Evolutionary conservation across 2,329 filamentous ascomycete genomes (phyloP).

Genomic region (Pseudocercospora eumusae): DNA sequence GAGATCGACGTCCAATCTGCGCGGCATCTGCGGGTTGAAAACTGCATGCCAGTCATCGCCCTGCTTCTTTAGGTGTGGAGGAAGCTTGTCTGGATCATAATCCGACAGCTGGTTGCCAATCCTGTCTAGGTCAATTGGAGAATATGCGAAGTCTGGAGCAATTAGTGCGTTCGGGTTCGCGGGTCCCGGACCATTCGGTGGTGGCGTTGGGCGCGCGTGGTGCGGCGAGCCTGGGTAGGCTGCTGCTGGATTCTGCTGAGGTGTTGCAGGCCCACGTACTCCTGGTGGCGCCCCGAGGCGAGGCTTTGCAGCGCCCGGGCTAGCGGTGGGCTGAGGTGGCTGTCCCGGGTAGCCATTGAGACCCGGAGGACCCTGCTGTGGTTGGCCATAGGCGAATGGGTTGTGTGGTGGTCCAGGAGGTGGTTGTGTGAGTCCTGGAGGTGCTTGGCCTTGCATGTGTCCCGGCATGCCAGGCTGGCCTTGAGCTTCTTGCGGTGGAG

Average conservation of each 20-base stretch:
- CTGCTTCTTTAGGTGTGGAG: slow-evolving; percentile 83
- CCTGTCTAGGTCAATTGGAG: slow-evolving; percentile 43
- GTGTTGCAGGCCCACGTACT: slow-evolving; percentile 70
- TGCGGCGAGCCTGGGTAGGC: slow-evolving; percentile 89
- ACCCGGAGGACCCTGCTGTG: slow-evolving; percentile 61
- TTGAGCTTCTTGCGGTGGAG: slow-evolving; percentile 57
- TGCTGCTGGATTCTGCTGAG: slow-evolving; percentile 85
- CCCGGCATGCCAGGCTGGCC: slow-evolving; percentile 57
- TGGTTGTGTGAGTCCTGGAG: slow-evolving; percentile 62
- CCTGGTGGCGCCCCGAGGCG: slow-evolving; percentile 31
- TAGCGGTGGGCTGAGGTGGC: slow-evolving; percentile 79
- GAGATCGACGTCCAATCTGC: slow-evolving; percentile 87
- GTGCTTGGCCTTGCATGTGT: slow-evolving; percentile 74
- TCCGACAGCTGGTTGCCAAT: slow-evolving; percentile 77
- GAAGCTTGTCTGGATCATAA: slow-evolving; percentile 81
- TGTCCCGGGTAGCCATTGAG: slow-evolving; percentile 79
- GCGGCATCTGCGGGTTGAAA: slow-evolving; percentile 85
- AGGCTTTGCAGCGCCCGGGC: slow-evolving; percentile 78
- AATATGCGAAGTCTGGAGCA: slow-evolving; percentile 38
- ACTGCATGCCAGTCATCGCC: slow-evolving; percentile 93
- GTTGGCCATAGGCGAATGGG: slow-evolving; percentile 63
- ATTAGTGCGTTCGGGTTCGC: slow-evolving; percentile 34
- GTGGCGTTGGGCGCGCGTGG: slow-evolving; percentile 78
- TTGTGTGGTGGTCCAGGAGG: slow-evolving; percentile 64
- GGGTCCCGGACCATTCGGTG: slow-evolving; percentile 40